Evolutionary conservation across 1,284 basidiomycete species (phyloP).

Genomic region (Cryptococcus sp.): DNA sequence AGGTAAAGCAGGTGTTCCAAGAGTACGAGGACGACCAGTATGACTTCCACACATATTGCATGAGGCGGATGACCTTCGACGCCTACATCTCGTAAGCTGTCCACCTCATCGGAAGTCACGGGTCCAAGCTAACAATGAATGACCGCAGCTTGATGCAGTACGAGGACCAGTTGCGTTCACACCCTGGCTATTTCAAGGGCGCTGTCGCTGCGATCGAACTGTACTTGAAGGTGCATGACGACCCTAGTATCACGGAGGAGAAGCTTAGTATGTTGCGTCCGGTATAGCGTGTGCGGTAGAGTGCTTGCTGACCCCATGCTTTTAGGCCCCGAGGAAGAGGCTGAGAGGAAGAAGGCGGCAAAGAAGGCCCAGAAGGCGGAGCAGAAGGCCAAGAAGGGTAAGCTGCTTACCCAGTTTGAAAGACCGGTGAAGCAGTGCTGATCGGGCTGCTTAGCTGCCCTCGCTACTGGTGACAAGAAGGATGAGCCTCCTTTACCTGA

Average conservation of each 20-base stretch:
- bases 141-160: conserved; percentile 68
- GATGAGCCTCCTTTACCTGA: conserved; percentile 59
- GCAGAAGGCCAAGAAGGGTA: conserved; percentile 72
- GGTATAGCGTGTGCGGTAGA: conserved; percentile 1
- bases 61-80: conserved; percentile 83
- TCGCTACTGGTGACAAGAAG: conserved; percentile 66
- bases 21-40: conserved; percentile 95
- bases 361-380: conserved; percentile 90
- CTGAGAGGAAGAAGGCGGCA: conserved; percentile 61
- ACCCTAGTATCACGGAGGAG: conserved; percentile 59
- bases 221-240: conserved; percentile 69
- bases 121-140: not conserved
- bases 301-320: not conserved
- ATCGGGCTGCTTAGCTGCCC: conserved; percentile 38
- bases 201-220: conserved; percentile 72
- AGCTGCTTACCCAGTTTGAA: conserved; percentile 12
- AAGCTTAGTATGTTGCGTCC: conserved; percentile 33
- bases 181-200: conserved; percentile 73
- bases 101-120: conserved; percentile 2
- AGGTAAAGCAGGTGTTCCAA: conserved; percentile 64
- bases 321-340: conserved; percentile 46
- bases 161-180: conserved; percentile 73
- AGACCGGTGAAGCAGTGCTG: too few relatives aligned
- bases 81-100: conserved; percentile 72
- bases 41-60: conserved; percentile 94